Evolutionary conservation across 2,329 filamentous ascomycete species (phyloP).

Genomic region (Phaeomoniella chlamydospora): DNA sequence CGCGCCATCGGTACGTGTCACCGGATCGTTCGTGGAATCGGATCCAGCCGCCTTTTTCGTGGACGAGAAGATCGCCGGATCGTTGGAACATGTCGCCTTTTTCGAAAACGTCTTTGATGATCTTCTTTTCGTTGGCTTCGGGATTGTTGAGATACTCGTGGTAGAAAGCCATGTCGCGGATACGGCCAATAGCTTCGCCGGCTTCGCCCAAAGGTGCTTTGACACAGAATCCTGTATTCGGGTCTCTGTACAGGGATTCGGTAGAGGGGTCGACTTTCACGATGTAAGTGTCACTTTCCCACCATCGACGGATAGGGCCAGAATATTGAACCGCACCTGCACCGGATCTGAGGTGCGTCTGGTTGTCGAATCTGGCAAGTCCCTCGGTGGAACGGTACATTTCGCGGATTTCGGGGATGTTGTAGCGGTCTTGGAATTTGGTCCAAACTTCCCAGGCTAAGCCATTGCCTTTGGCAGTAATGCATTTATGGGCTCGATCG

Average conservation of each 20-base stretch:
- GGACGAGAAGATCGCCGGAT: conserved; percentile 67
- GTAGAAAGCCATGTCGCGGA: conserved; percentile 50
- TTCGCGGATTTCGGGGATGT: conserved; percentile 43
- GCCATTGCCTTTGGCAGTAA: conserved; percentile 32
- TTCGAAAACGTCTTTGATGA: conserved; percentile 56
- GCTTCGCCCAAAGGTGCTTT: conserved; percentile 51
- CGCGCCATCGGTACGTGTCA: conserved; percentile 47
- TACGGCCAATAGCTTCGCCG: conserved; percentile 61
- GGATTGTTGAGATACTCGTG: conserved; percentile 71
- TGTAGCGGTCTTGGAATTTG: conserved; percentile 23
- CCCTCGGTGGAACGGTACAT: conserved; percentile 72
- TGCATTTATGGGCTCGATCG: conserved; percentile 28
- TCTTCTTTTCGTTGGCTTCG: conserved; percentile 56
- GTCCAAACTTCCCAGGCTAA: conserved; percentile 34
- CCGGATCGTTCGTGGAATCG: conserved; percentile 60
- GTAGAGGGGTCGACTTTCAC: conserved; percentile 56
- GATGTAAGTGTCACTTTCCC: conserved; percentile 40
- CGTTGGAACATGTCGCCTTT: conserved; percentile 74
- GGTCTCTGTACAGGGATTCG: conserved; percentile 51
- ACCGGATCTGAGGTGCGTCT: conserved; percentile 46
- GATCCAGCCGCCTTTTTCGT: conserved; percentile 54
- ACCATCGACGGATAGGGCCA: conserved; percentile 42
- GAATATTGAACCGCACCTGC: conserved; percentile 57
- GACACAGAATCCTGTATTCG: conserved; percentile 51
- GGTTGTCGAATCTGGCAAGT: conserved; percentile 47